These are phyloP conservation scores for Candida tallmaniae DNA, from an alignment of 805 yeast species.

Conservation along the genomic window DNA sequence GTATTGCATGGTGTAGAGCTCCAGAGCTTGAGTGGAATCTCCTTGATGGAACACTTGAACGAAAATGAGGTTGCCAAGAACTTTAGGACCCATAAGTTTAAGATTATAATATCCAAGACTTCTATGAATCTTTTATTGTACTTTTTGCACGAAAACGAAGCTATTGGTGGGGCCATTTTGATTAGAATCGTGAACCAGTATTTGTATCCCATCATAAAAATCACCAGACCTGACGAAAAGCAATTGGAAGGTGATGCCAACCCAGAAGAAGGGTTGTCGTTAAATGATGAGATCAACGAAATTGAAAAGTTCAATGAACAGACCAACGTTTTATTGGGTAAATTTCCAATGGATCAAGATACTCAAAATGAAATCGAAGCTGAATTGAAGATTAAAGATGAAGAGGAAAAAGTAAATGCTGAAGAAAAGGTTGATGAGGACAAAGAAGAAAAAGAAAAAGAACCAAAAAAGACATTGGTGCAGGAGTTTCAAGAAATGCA, in stretches of 20 bases:
- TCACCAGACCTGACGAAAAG: conserved; percentile 37
- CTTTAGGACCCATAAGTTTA: conserved; percentile 69
- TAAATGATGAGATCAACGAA: conserved; percentile 39
- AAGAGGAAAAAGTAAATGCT: conserved; percentile 1
- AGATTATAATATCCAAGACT: conserved; percentile 73
- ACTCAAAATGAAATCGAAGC: conserved; percentile 79
- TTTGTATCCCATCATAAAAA: conserved; percentile 49
- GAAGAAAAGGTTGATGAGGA: too few species aligned
- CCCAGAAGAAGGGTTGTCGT: conserved; percentile 51
- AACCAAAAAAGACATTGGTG: conserved; percentile 26
- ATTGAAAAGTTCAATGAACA: conserved; percentile 62
- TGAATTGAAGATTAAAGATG: conserved; percentile 73
- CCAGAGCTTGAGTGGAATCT: conserved; percentile 64
- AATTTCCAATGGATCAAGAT: conserved; percentile 81
- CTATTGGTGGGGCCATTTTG: conserved; percentile 83
- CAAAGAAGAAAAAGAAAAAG: conserved; percentile 25
- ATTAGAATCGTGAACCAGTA: conserved; percentile 84
- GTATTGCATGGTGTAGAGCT: conserved; percentile 77
- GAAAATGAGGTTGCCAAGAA: conserved; percentile 80
- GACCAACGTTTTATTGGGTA: conserved; percentile 69
- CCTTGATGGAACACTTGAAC: conserved; percentile 72
- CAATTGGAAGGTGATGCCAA: conserved; percentile 45
- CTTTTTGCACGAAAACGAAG: conserved; percentile 87
- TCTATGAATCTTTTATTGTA: conserved; percentile 79
- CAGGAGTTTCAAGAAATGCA: conserved; percentile 42